Percentiles rank a stretch among this genome's conserved stretches.
phyloP scores from a whole-genome alignment of 805 yeast species.

The Wickerhamomyces strasburgensis region DNA sequence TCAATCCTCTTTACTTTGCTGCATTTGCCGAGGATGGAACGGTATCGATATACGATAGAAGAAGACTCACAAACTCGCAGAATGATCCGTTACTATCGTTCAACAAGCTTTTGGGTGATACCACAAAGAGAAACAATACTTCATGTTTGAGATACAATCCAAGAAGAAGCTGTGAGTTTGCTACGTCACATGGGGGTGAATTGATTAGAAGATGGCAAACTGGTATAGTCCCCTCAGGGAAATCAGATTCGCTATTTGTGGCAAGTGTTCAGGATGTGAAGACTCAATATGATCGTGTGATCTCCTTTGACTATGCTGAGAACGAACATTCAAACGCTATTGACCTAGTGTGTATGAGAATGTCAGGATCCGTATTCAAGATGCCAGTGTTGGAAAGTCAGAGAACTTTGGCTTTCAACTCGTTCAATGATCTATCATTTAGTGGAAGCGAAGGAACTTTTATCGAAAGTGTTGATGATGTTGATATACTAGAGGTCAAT shows the following conservation, averaged over 20 bases:
- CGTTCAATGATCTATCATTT: constrained; percentile 59
- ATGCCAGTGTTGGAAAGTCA: constrained; percentile 71
- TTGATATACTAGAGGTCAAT: constrained; percentile 16
- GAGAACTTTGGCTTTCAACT: constrained; percentile 57
- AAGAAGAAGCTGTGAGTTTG: constrained; percentile 62
- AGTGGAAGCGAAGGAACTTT: constrained; percentile 55
- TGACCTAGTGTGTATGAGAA: constrained; percentile 80
- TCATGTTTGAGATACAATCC: constrained; percentile 70
- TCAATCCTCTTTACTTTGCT: constrained; percentile 60
- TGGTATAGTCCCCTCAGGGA: constrained; percentile 46
- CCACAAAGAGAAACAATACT: constrained; percentile 51
- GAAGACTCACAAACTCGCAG: constrained; percentile 43
- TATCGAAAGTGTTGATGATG: constrained; percentile 30
- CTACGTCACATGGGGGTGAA: constrained; percentile 76
- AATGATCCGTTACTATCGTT: constrained; percentile 56
- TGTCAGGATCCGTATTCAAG: constrained; percentile 80
- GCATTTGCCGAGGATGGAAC: constrained; percentile 83
- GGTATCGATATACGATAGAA: constrained; percentile 74
- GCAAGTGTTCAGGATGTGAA: constrained; percentile 69
- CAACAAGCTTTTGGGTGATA: constrained; percentile 56
- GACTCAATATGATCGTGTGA: constrained; percentile 75
- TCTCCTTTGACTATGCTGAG: constrained; percentile 68
- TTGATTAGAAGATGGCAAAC: constrained; percentile 76
- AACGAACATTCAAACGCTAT: constrained; percentile 44
- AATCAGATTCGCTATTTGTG: constrained; percentile 61